phyloP scores from a whole-genome alignment of 352 stramenopile genomes.

The Phytopythium montanum region DNA sequence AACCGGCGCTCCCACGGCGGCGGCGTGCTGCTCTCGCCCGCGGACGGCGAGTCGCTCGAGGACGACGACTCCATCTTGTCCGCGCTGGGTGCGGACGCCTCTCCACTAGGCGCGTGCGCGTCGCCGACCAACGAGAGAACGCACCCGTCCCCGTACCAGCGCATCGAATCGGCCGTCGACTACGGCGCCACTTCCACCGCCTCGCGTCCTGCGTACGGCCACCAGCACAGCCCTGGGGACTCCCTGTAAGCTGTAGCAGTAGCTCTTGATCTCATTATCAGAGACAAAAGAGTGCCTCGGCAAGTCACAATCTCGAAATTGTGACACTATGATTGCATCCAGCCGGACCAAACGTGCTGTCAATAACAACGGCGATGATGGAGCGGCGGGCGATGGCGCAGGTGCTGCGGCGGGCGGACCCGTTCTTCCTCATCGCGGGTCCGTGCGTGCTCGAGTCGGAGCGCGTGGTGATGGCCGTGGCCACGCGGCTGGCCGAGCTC shows the following conservation, averaged over 20 bases:
- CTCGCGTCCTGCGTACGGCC: not conserved
- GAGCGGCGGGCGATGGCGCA: constrained; percentile 45
- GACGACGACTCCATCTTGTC: not conserved
- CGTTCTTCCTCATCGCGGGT: constrained; percentile 85
- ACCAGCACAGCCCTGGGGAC: constrained; percentile 5
- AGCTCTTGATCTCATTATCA: too few species aligned
- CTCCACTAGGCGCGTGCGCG: not conserved
- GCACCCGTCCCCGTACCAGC: not conserved
- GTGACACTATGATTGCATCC: too few species aligned
- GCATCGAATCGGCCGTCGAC: not conserved
- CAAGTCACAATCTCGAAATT: not conserved
- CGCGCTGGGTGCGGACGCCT: not conserved
- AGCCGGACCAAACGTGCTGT: too few species aligned
- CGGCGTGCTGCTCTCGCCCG: constrained; percentile 9
- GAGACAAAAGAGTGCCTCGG: too few species aligned
- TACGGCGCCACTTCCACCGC: not conserved
- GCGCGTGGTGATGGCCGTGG: constrained; percentile 61
- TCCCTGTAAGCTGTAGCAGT: too few species aligned
- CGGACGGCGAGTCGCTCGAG: not conserved
- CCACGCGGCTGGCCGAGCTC: constrained; percentile 47
- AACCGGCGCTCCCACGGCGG: constrained; percentile 9
- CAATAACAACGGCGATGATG: constrained; percentile 13
- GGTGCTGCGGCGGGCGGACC: constrained; percentile 47
- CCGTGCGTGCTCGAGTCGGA: constrained; percentile 82
- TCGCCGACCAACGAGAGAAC: not conserved